These are phyloP conservation scores for Candida qinlingensis DNA, from an alignment of 805 yeast species.

Conservation along the genomic window DNA sequence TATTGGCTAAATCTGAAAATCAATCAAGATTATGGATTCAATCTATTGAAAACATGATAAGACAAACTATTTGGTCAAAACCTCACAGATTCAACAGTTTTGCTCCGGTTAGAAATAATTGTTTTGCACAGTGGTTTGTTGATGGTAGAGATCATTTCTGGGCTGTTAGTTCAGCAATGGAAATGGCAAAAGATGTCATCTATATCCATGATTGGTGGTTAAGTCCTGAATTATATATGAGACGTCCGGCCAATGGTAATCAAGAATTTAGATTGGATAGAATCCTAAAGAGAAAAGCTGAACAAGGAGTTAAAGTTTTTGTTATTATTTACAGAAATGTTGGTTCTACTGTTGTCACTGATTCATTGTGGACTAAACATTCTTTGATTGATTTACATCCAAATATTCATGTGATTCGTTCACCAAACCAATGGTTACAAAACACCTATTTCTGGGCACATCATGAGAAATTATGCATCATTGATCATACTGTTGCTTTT, in stretches of 20 bases:
- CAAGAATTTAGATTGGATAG: slow-evolving; percentile 93
- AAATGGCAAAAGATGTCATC: slow-evolving; percentile 88
- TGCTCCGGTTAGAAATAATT: slow-evolving; percentile 84
- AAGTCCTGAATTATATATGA: slow-evolving; percentile 85
- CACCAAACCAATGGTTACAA: slow-evolving; percentile 92
- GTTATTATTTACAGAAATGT: slow-evolving; percentile 91
- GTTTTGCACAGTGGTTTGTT: slow-evolving; percentile 94
- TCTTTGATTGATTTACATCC: slow-evolving; percentile 80
- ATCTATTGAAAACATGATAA: slow-evolving; percentile 65
- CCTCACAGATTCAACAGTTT: slow-evolving; percentile 78
- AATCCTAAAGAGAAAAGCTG: slow-evolving; percentile 81
- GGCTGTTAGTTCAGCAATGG: slow-evolving; percentile 90
- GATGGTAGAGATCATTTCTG: slow-evolving; percentile 96
- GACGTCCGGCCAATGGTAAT: slow-evolving; percentile 93
- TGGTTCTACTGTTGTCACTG: slow-evolving; percentile 88
- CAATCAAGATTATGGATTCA: slow-evolving; percentile 71
- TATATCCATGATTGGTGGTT: slow-evolving; percentile 99
- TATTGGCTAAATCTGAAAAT: slow-evolving; percentile 61
- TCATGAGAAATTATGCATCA: slow-evolving; percentile 85
- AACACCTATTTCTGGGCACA: slow-evolving; percentile 98
- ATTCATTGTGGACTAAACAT: slow-evolving; percentile 91
- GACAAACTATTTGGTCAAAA: slow-evolving; percentile 65
- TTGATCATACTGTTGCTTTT: slow-evolving; percentile 86
- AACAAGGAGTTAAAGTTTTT: slow-evolving; percentile 90
- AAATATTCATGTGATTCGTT: slow-evolving; percentile 84